phyloP scores from a whole-genome alignment of 208 protist species.

The Entamoeba moshkovskii region DNA sequence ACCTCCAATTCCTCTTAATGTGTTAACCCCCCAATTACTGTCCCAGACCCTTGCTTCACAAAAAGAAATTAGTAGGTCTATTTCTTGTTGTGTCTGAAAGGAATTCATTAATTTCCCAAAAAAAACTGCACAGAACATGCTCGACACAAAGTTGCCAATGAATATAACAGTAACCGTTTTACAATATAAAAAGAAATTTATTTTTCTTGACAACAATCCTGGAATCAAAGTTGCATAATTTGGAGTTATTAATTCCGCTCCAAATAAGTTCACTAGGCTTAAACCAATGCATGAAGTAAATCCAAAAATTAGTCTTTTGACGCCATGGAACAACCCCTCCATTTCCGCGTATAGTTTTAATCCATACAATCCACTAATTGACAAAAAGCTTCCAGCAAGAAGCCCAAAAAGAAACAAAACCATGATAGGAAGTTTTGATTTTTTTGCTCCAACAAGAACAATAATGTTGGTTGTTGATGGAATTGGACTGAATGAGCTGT shows the following conservation, averaged over 20 bases:
- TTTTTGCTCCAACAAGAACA: no score
- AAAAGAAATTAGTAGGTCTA: not conserved
- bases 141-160: not conserved
- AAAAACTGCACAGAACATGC: not conserved
- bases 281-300: no score
- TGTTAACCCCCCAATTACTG: not conserved
- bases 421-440: no score
- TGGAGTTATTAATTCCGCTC: conserved; percentile 8
- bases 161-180: not conserved
- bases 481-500: no score
- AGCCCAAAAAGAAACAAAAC: no score
- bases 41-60: not conserved
- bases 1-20: conserved; percentile 7
- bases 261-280: no score
- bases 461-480: no score
- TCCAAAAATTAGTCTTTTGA: no score
- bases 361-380: no score
- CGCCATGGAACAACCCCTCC: no score
- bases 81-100: not conserved
- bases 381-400: no score
- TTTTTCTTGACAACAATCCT: not conserved
- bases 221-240: conserved; percentile 3
- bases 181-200: not conserved
- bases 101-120: not conserved
- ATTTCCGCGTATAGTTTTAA: no score